Percentiles rank a stretch among this genome's conserved stretches.
Evolutionary conservation across 805 yeast species (phyloP).

Genomic region (Metschnikowia colocasiae): DNA sequence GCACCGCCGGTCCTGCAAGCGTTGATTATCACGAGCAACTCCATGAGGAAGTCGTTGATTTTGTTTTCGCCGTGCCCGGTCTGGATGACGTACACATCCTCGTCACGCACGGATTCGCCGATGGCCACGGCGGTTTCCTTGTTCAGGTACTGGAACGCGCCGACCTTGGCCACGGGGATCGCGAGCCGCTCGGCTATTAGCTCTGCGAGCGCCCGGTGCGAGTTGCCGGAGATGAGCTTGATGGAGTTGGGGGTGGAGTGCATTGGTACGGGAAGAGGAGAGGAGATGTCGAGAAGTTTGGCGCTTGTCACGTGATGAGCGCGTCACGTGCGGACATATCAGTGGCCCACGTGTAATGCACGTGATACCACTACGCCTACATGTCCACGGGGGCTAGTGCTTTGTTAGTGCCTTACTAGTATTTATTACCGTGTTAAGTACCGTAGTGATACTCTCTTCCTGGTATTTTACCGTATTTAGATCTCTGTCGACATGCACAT

Average conservation of each 20-base stretch:
- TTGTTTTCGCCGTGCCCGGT: constrained; percentile 75
- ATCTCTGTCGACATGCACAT: too few relatives aligned
- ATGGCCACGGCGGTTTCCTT: constrained; percentile 83
- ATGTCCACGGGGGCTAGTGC: too few relatives aligned
- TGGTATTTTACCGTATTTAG: too few relatives aligned
- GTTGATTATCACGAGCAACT: constrained; percentile 81
- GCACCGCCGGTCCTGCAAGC: constrained; percentile 98
- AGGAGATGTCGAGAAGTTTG: not conserved
- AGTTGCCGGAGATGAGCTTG: constrained; percentile 57
- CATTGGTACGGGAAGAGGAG: constrained; percentile 4
- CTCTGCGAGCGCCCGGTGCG: constrained; percentile 82
- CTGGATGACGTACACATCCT: constrained; percentile 80
- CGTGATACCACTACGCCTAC: too few relatives aligned
- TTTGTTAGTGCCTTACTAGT: too few relatives aligned
- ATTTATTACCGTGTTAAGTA: too few relatives aligned
- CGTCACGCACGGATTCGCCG: constrained; percentile 87
- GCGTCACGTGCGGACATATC: not conserved
- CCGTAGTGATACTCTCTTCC: too few relatives aligned
- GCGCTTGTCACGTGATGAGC: too few relatives aligned
- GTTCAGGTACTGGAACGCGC: constrained; percentile 81
- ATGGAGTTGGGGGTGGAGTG: constrained; percentile 40
- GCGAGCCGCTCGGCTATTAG: constrained; percentile 65
- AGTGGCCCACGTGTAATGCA: too few relatives aligned
- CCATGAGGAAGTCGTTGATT: constrained; percentile 84
- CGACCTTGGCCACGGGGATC: constrained; percentile 65